phyloP scores from a whole-genome alignment of 805 yeast genomes.

The Torulaspora franciscae region DNA sequence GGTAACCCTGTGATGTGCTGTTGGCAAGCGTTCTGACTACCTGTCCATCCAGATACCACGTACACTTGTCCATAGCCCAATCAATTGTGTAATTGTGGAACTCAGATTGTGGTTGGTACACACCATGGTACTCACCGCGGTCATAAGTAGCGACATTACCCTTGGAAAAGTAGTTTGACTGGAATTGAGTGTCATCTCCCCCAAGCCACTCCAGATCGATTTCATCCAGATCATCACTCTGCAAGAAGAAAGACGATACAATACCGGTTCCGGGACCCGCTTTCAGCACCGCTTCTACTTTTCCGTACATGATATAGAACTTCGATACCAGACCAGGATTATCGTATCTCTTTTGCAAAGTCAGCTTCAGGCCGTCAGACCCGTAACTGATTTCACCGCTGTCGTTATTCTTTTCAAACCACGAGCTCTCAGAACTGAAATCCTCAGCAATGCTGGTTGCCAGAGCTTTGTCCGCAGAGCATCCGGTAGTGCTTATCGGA shows the following conservation, averaged over 20 bases:
- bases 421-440: conserved; percentile 45
- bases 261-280: conserved; percentile 78
- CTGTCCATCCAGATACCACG: conserved; percentile 71
- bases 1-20: conserved; percentile 62
- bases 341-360: conserved; percentile 58
- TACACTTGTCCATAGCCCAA: conserved; percentile 63
- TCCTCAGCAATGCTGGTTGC: conserved; percentile 50
- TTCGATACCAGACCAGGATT: conserved; percentile 74
- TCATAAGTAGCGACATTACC: conserved; percentile 75
- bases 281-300: conserved; percentile 62
- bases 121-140: conserved; percentile 68
- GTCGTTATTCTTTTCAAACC: conserved; percentile 41
- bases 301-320: conserved; percentile 86
- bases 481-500: conserved; percentile 39
- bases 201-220: conserved; percentile 88
- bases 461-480: conserved; percentile 56
- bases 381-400: conserved; percentile 45
- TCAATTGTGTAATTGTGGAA: conserved; percentile 80
- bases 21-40: conserved; percentile 59
- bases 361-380: conserved; percentile 57
- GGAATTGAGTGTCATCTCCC: conserved; percentile 67
- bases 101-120: conserved; percentile 47
- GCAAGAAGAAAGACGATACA: conserved; percentile 74
- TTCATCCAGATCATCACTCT: conserved; percentile 83
- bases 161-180: conserved; percentile 75